A percentile compares a stretch with the other conserved stretches of the same genome.
phyloP scores from a whole-genome alignment of 768 basidiomycete genomes.

The Trametes meyenii region DNA sequence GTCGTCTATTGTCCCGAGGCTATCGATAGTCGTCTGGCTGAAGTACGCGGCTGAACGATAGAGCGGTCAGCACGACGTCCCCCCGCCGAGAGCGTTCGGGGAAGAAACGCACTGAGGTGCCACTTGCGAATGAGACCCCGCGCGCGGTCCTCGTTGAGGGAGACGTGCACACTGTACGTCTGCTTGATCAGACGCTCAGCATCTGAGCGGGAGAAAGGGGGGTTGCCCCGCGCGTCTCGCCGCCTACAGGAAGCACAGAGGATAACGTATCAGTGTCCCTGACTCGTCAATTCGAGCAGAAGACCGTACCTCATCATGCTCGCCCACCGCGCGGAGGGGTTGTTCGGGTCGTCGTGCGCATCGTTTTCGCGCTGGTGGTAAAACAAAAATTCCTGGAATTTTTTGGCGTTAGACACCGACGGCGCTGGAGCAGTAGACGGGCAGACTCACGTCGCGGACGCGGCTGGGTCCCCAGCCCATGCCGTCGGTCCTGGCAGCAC shows the following conservation, averaged over 20 bases:
- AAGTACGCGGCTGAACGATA: conserved; percentile 73
- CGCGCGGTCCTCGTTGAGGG: conserved; percentile 46
- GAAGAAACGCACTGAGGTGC: conserved; percentile 49
- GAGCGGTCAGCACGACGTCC: background rate
- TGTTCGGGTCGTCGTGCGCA: conserved; percentile 41
- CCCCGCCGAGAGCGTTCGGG: background rate
- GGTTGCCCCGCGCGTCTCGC: conserved; percentile 45
- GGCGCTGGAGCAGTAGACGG: background rate
- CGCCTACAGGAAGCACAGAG: conserved; percentile 35
- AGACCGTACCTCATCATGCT: conserved; percentile 33
- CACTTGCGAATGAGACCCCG: conserved; percentile 50
- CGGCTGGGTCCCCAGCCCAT: conserved; percentile 88
- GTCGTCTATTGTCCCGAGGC: conserved; percentile 70
- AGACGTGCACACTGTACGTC: conserved; percentile 55
- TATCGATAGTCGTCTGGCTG: conserved; percentile 74
- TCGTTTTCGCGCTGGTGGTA: conserved; percentile 54
- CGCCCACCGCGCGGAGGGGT: conserved; percentile 71
- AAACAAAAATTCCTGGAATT: conserved; percentile 53
- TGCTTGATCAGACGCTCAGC: conserved; percentile 54
- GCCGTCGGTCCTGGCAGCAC: conserved; percentile 51
- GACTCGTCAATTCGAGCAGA: conserved; percentile 17
- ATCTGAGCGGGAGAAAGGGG: conserved; percentile 32
- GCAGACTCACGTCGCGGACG: conserved; percentile 49
- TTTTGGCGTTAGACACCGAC: conserved; percentile 4
- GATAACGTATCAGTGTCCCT: background rate